Conservation (phyloP, 805 yeast species). For the Starmerella vaccinii region DNA sequence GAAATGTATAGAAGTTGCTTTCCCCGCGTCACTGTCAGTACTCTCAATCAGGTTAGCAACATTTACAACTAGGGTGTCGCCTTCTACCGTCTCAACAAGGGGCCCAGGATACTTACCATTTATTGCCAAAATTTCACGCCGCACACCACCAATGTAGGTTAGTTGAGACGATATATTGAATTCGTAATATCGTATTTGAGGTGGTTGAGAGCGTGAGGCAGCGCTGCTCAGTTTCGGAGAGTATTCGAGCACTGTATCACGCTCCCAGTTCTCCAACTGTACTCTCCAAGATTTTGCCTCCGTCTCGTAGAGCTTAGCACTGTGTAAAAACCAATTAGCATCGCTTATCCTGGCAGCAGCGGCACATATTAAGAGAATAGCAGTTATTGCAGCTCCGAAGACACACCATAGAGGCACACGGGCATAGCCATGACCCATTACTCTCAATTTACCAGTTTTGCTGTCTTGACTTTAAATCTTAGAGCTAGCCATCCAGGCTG, state of each 20-base stretch:
- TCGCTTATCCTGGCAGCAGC: neutral
- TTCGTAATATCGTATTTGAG: constrained; percentile 15
- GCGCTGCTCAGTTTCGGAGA: constrained; percentile 10
- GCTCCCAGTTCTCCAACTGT: constrained; percentile 26
- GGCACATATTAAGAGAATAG: constrained; percentile 4
- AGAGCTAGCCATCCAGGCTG: no score
- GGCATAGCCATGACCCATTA: neutral
- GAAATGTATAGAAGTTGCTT: constrained; percentile 40
- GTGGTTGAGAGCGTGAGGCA: neutral
- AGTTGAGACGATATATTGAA: constrained; percentile 4
- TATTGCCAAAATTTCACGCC: constrained; percentile 32
- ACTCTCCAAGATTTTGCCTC: no score
- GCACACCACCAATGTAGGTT: constrained; percentile 32
- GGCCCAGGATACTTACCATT: constrained; percentile 47
- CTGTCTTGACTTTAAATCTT: no score
- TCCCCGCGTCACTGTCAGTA: constrained; percentile 21
- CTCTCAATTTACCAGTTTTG: no score
- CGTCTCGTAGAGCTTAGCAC: neutral
- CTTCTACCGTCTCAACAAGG: constrained; percentile 34
- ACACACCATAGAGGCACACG: constrained; percentile 7
- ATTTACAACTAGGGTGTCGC: constrained; percentile 32
- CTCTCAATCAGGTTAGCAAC: constrained; percentile 30
- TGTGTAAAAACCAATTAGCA: neutral
- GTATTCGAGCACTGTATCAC: constrained; percentile 27
- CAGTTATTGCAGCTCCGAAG: neutral